Evolutionary conservation across 345 rosid species (phyloP).

Genomic region (Eutrema japonicum): DNA sequence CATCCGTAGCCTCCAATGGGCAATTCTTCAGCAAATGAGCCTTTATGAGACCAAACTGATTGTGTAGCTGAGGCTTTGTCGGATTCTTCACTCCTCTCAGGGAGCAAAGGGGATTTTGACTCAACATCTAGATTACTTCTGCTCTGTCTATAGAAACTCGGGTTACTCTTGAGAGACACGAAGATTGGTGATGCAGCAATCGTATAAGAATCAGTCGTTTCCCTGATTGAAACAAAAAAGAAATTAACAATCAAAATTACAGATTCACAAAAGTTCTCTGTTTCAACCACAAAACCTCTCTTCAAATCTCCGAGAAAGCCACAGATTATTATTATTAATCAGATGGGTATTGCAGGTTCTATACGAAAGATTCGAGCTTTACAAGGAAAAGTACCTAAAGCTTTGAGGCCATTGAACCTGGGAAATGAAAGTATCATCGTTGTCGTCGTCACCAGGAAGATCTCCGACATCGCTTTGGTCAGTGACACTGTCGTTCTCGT

Average conservation of each 20-base stretch:
- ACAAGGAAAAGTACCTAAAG: slow-evolving; percentile 51
- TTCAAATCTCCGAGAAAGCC: no score
- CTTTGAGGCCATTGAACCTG: slow-evolving; percentile 86
- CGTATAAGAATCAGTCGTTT: slow-evolving; percentile 75
- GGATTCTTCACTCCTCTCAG: slow-evolving; percentile 53
- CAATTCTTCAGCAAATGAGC: slow-evolving; percentile 70
- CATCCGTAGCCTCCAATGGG: slow-evolving; percentile 70
- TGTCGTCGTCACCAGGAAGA: slow-evolving; percentile 38
- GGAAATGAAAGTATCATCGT: slow-evolving; percentile 46
- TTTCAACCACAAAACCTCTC: background rate
- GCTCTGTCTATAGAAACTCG: slow-evolving; percentile 47
- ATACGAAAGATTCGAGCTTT: slow-evolving; percentile 13
- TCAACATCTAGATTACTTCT: slow-evolving; percentile 60
- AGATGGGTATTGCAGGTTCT: no score
- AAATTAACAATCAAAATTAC: slow-evolving; percentile 1
- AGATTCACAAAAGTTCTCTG: background rate
- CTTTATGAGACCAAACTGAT: slow-evolving; percentile 63
- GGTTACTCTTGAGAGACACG: slow-evolving; percentile 50
- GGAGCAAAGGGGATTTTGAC: slow-evolving; percentile 56
- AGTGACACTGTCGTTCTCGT: slow-evolving; percentile 39
- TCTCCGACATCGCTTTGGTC: slow-evolving; percentile 43
- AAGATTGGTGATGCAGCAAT: slow-evolving; percentile 72
- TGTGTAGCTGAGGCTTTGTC: slow-evolving; percentile 56
- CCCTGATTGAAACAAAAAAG: slow-evolving; percentile 50
- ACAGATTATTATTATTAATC: no score